Base-by-base conservation (phyloP, 1,139 yeast species). In the Yamadazyma mexicana region DNA sequence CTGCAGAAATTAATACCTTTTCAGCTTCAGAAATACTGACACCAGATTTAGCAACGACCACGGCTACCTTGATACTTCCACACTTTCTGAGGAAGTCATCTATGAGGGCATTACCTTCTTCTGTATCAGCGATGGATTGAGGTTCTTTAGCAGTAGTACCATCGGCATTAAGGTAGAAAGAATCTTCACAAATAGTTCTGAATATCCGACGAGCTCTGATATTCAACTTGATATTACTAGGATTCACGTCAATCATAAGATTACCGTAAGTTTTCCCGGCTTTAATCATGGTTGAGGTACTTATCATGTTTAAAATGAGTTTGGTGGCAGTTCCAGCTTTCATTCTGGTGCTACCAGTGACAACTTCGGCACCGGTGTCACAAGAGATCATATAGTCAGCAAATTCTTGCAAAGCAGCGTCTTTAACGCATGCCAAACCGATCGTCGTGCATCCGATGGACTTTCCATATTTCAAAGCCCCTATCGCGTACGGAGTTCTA, bases 241-340 rank as follows among this genome's bases (percentile, higher is more conserved):
- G 45, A 34, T 23, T 36, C 20, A 42, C 34, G 32, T 42, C 45
- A 10, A 42, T 39, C 45, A 42, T 42, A 17, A 42, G 36, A 24
- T 42, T 42, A 16, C 45, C 45, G 34, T 36, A 42, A 5, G 45
- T 42, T 17, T 42, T 42, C n/a, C 45, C 45, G 2, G 37, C 31
- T 17, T 37, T 42, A 11, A 42, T 40, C 45, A 42, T 42, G 12
- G 38, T 37, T 10, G 39, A 22, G 8, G 45, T 39, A 34, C 39
- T 34, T 7, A 42, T 42, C 45, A 42, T 42, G 27, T 42, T 42
- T 7, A 42, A 34, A 2, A 41, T 36, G 17, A 41, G 33, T 28
- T 41, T 41, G 6, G 44, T 41, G 14, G 44, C 44, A 18, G 44
- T 41, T 3, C 44, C 44, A 4, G 44, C 44, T 15, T 41, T 41